Percentiles rank a stretch among this genome's conserved stretches.
phyloP scores from a whole-genome alignment of 2,329 filamentous ascomycete genomes.

The Cercospora sesami region DNA sequence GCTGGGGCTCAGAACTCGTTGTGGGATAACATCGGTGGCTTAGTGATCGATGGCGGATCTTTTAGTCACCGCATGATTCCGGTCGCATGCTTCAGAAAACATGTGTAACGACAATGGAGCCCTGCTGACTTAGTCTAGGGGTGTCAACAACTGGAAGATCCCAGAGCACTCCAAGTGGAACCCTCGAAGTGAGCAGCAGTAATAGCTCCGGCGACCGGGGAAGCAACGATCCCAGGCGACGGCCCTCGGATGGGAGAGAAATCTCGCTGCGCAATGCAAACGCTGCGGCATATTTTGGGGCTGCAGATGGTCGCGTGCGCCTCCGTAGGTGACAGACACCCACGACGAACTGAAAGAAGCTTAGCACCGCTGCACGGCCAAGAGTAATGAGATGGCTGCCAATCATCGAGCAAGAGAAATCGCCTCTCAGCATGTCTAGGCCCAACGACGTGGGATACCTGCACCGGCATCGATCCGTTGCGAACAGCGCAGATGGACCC shows the following conservation, averaged over 20 bases:
- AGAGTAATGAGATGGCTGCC: neutral
- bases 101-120: neutral
- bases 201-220: neutral
- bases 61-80: neutral
- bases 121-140: conserved; percentile 38
- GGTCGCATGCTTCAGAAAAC: neutral
- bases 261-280: neutral
- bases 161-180: conserved; percentile 43
- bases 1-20: neutral
- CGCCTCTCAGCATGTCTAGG: neutral
- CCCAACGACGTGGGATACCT: neutral
- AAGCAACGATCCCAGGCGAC: neutral
- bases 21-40: neutral
- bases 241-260: neutral
- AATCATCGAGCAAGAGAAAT: neutral
- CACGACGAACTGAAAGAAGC: neutral
- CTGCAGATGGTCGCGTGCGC: conserved; percentile 3
- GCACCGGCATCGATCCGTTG: neutral
- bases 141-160: conserved; percentile 84
- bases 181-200: conserved; percentile 8
- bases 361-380: neutral
- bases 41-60: neutral
- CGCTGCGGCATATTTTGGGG: neutral
- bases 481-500: neutral
- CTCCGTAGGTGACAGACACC: neutral